A percentile compares a stretch with the other conserved stretches of the same genome.
These are phyloP conservation scores for Steccherinum ochraceum DNA, from an alignment of 768 basidiomycete species.

Conservation along the genomic window DNA sequence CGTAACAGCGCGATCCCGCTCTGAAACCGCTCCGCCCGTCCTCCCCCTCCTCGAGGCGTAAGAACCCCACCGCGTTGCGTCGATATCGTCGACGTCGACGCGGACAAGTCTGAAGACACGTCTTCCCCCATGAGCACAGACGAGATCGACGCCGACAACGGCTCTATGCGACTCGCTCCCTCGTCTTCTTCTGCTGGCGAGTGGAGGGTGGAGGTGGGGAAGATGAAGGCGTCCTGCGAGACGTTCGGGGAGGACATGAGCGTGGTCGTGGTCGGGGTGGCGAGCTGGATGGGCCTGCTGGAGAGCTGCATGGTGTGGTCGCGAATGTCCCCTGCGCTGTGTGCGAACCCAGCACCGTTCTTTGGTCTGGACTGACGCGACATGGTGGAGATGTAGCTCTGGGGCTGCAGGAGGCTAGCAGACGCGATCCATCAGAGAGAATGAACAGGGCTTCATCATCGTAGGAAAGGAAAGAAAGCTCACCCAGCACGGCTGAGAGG, in stretches of 20 bases:
- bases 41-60: conserved; percentile 13
- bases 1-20: conserved; percentile 8
- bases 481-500: conserved; percentile 26
- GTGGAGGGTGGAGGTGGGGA: conserved; percentile 22
- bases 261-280: conserved; percentile 12
- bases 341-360: conserved; percentile 25
- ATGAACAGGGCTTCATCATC: too few relatives aligned
- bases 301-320: conserved; percentile 63
- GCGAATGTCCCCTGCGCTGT: conserved; percentile 61
- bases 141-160: conserved; percentile 9
- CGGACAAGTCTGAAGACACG: conserved; percentile 15
- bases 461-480: too few relatives aligned
- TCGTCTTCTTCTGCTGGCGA: neutral
- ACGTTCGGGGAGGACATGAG: conserved; percentile 6
- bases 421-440: neutral
- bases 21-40: conserved; percentile 12
- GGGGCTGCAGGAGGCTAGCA: conserved; percentile 50
- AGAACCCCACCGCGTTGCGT: conserved; percentile 9
- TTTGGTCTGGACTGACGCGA: conserved; percentile 16
- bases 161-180: neutral
- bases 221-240: conserved; percentile 32
- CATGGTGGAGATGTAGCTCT: conserved; percentile 33
- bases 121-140: conserved; percentile 7
- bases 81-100: conserved; percentile 16
- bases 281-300: conserved; percentile 29